phyloP scores from a whole-genome alignment of 495 filamentous ascomycete species.

The Thermochaetoides thermophila region DNA sequence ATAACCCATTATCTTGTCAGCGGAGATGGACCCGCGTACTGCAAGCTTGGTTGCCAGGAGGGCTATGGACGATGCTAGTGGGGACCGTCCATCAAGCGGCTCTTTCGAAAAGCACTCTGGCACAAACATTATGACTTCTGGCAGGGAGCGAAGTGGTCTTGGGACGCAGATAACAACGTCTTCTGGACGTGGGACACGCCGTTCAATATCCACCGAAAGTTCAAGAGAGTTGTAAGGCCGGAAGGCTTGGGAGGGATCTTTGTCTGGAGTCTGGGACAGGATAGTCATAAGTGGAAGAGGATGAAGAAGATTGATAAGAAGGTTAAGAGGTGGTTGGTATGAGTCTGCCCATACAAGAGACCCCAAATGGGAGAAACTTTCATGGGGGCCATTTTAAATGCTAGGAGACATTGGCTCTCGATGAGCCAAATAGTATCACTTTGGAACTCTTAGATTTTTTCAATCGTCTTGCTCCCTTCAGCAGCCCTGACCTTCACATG shows the following conservation, averaged over 20 bases:
- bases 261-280: constrained; percentile 50
- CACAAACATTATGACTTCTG: constrained; percentile 35
- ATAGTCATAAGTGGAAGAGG: constrained; percentile 30
- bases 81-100: constrained; percentile 11
- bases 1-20: constrained; percentile 21
- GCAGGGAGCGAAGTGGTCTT: constrained; percentile 47
- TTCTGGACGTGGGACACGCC: constrained; percentile 62
- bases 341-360: no score
- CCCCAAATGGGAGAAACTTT: no score
- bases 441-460: no score
- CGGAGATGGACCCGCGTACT: constrained; percentile 27
- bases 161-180: constrained; percentile 32
- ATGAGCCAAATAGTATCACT: no score
- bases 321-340: neutral
- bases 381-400: no score
- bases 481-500: no score
- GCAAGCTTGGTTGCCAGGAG: constrained; percentile 32
- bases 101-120: constrained; percentile 29
- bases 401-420: no score
- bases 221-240: constrained; percentile 39
- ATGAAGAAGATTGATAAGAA: neutral
- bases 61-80: constrained; percentile 15
- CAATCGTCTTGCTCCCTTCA: no score
- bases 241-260: constrained; percentile 43
- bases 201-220: constrained; percentile 41